phyloP scores from a whole-genome alignment of 345 rosid species.

The Citrus unshiu region DNA sequence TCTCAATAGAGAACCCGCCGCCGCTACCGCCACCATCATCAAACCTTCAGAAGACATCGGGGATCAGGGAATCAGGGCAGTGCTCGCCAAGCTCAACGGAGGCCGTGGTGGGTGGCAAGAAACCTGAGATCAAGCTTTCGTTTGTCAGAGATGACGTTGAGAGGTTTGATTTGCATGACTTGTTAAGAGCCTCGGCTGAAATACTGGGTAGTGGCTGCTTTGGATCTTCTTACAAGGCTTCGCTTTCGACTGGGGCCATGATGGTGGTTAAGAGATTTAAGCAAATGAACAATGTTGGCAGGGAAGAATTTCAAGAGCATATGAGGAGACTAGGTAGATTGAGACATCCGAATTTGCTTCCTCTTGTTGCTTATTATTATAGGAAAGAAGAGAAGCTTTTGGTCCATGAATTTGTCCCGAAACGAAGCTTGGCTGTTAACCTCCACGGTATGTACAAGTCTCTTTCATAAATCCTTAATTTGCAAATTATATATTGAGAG shows the following conservation, averaged over 20 bases:
- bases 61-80: conserved; percentile 28
- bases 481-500: no score
- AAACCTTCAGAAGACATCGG: conserved; percentile 40
- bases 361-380: conserved; percentile 80
- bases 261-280: conserved; percentile 92
- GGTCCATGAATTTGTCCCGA: conserved; percentile 46
- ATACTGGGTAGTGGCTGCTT: conserved; percentile 85
- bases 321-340: conserved; percentile 79
- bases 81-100: conserved; percentile 19
- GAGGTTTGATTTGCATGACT: conserved; percentile 68
- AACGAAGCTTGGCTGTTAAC: conserved; percentile 75
- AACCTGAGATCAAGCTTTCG: conserved; percentile 35
- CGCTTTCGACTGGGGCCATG: conserved; percentile 29
- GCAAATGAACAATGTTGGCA: conserved; percentile 76
- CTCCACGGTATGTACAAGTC: conserved; percentile 62
- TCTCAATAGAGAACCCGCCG: conserved; percentile 36
- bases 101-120: conserved; percentile 22
- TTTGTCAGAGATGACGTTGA: conserved; percentile 68
- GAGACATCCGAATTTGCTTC: conserved; percentile 64
- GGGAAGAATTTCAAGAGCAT: conserved; percentile 81
- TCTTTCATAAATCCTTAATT: no score
- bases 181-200: conserved; percentile 87
- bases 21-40: conserved; percentile 37
- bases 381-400: conserved; percentile 87
- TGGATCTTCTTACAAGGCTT: conserved; percentile 79